Base-by-base conservation (phyloP, 2,329 filamentous ascomycete species). In the Magnaporthiopsis rhizophila region DNA sequence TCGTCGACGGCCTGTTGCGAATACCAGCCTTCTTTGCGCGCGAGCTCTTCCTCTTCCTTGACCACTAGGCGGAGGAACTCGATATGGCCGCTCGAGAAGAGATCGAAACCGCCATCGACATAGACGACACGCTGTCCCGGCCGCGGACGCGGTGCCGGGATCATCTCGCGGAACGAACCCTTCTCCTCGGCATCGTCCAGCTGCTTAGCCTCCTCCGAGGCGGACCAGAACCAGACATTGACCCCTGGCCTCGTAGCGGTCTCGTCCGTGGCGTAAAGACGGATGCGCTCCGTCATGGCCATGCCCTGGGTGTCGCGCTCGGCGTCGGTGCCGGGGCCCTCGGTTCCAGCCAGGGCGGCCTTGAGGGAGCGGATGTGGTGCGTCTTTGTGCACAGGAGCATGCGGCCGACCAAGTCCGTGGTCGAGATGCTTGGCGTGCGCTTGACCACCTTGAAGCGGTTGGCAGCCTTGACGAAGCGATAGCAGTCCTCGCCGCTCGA, bases 61-160 rank as follows among this genome's bases (percentile, higher is more conserved):
- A 89, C 82, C 3, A 99, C 94, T 57, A 85, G 83, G 60, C 89
- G 86, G 64, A 99, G 82, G 70, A 99, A 99, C 74, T 96, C 93
- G 70, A 99, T 98, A 74, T 99, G 95, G 0, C 95, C 95, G 61
- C 92, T 96, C 0, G 91, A 97, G 77, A 99, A 99, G 28, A 99
- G 83, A 73, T 99, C 95, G 75, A 96, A 99, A 0, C 94, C 95
- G 61, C 95, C 95, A 69, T 99, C 95, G 9, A 98, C 94, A 74
- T 99, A 99, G 59, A 97, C 87, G 38, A 99, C 83, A 12, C 90
- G 83, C 77, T 98, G 95, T 0, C 90, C 94, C 0, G 86, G 86
- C 71, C 83, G 85, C 0, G 90, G 89, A 0, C 83, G 83, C n/a
- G 83, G 83, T 3, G 92, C 95, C 34, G 83, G 77, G 1, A 96